These are phyloP conservation scores for Pogostemon cablin DNA, from an alignment of 257 asterid genomes.

Conservation along the genomic window DNA sequence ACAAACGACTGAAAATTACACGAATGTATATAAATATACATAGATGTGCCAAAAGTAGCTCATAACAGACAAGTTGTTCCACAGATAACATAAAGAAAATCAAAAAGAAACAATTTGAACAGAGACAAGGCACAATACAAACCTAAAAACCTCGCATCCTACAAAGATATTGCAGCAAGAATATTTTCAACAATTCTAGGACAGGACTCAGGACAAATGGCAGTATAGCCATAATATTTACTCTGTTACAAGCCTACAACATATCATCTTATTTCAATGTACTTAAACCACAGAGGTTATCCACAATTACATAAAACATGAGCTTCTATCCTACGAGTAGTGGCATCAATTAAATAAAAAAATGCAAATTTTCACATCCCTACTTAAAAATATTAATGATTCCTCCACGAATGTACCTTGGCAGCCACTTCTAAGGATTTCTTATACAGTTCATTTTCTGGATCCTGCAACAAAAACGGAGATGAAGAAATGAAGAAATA, in stretches of 20 bases:
- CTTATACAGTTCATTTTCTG: conserved; percentile 70
- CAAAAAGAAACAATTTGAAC: conserved; percentile 8
- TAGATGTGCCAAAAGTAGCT: neutral
- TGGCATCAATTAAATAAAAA: neutral
- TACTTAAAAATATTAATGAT: neutral
- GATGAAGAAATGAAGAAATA: neutral
- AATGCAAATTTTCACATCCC: neutral
- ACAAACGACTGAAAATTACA: neutral
- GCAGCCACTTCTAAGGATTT: conserved; percentile 78
- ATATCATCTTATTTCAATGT: neutral
- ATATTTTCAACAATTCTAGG: conserved; percentile 6
- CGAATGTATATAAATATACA: neutral
- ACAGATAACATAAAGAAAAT: neutral
- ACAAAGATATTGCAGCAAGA: conserved; percentile 11
- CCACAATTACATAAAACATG: conserved; percentile 11
- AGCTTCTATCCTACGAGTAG: conserved; percentile 13
- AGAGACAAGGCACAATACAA: neutral
- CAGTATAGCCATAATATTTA: neutral
- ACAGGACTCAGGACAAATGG: neutral
- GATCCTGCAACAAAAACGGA: conserved; percentile 59
- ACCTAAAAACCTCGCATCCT: conserved; percentile 7
- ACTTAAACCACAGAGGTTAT: conserved; percentile 19
- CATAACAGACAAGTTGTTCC: neutral
- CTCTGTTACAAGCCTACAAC: neutral
- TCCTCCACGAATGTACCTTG: conserved; percentile 53